phyloP scores from a whole-genome alignment of 139 green algal species.

The Ettlia oleoabundans region DNA sequence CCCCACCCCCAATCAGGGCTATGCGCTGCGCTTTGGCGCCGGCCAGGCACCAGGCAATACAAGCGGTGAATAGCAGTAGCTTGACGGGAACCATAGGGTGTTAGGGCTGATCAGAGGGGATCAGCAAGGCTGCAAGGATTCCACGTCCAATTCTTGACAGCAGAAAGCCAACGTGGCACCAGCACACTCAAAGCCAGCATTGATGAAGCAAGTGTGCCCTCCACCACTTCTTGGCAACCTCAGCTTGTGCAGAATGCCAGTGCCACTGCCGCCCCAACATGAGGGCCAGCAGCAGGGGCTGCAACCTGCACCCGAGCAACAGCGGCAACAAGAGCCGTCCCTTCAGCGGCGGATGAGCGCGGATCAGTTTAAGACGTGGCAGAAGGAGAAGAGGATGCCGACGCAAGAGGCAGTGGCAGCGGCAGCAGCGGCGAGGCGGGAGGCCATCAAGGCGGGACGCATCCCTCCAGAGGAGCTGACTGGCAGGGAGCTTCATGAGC shows the following conservation, averaged over 20 bases:
- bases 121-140: too few species aligned
- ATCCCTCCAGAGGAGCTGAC: conserved; percentile 28
- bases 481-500: conserved; percentile 17
- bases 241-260: too few species aligned
- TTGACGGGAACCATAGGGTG: too few species aligned
- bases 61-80: background rate
- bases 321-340: background rate
- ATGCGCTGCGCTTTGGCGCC: conserved; percentile 1
- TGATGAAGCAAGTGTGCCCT: too few species aligned
- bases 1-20: conserved; percentile 58
- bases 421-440: background rate
- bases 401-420: background rate
- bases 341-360: background rate
- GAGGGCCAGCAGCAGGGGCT: too few species aligned
- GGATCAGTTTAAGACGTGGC: conserved; percentile 5
- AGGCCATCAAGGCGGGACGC: conserved; percentile 3
- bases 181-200: too few species aligned
- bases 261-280: background rate
- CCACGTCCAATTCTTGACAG: too few species aligned
- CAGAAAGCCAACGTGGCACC: too few species aligned
- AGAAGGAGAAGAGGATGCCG: background rate
- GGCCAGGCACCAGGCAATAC: background rate
- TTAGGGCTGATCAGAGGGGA: too few species aligned
- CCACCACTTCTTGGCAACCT: too few species aligned
- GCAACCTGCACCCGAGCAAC: background rate